These are phyloP conservation scores for Fagus sylvatica DNA, from an alignment of 306 rosid species.

Conservation along the genomic window DNA sequence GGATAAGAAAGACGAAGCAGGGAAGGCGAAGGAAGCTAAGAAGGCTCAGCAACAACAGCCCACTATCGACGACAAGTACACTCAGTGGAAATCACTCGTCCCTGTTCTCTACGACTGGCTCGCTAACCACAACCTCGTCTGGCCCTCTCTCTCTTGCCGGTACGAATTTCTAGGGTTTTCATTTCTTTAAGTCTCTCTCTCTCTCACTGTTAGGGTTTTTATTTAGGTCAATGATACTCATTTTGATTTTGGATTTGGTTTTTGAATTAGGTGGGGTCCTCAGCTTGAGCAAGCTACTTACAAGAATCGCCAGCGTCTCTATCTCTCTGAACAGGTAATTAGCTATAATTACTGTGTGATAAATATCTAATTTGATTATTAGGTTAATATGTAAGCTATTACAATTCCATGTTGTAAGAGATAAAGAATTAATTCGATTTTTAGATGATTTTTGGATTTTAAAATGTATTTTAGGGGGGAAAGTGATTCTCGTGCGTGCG, in stretches of 20 bases:
- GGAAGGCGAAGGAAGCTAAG: conserved; percentile 30
- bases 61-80: conserved; percentile 75
- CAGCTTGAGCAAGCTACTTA: conserved; percentile 80
- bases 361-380: neutral
- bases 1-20: conserved; percentile 61
- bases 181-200: neutral
- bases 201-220: conserved; percentile 23
- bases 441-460: neutral
- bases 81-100: conserved; percentile 86
- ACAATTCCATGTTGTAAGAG: neutral
- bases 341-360: neutral
- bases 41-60: conserved; percentile 54
- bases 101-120: conserved; percentile 97
- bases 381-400: neutral
- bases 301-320: conserved; percentile 81
- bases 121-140: conserved; percentile 87
- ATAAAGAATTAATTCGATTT: neutral
- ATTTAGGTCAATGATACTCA: too few relatives aligned
- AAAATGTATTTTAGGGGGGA: neutral
- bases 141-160: conserved; percentile 99
- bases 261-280: conserved; percentile 69
- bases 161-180: conserved; percentile 27
- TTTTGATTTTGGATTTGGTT: neutral
- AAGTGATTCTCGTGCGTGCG: neutral
- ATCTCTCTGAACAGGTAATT: conserved; percentile 71